phyloP scores from a whole-genome alignment of 306 rosid species.

The Acacia crassicarpa region DNA sequence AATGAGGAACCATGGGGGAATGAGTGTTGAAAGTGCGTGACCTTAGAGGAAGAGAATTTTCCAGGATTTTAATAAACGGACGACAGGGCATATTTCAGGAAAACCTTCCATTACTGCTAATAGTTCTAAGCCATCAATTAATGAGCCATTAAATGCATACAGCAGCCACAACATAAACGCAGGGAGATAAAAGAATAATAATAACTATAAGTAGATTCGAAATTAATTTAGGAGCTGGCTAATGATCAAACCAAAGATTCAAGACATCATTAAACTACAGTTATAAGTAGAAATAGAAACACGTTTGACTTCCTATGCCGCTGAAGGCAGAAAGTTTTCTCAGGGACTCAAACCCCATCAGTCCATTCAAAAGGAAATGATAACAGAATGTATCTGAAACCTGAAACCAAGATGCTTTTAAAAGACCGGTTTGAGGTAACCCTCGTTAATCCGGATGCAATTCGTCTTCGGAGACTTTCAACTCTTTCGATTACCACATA shows the following conservation, averaged over 20 bases:
- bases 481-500: constrained; percentile 16
- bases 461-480: neutral
- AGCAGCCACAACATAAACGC: neutral
- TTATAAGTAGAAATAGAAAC: neutral
- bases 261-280: neutral
- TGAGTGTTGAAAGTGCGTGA: neutral
- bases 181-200: neutral
- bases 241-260: constrained; percentile 12
- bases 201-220: neutral
- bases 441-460: neutral
- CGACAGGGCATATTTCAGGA: neutral
- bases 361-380: neutral
- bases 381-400: neutral
- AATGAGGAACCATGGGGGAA: neutral
- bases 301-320: neutral
- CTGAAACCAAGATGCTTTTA: neutral
- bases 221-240: neutral
- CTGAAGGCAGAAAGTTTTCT: neutral
- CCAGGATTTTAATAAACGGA: neutral
- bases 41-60: neutral
- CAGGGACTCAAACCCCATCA: neutral
- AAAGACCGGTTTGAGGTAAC: neutral
- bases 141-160: neutral
- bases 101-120: neutral
- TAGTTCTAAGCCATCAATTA: constrained; percentile 9